Evolutionary conservation across 1,284 basidiomycete species (phyloP).

Genomic region (Cerrena zonata): DNA sequence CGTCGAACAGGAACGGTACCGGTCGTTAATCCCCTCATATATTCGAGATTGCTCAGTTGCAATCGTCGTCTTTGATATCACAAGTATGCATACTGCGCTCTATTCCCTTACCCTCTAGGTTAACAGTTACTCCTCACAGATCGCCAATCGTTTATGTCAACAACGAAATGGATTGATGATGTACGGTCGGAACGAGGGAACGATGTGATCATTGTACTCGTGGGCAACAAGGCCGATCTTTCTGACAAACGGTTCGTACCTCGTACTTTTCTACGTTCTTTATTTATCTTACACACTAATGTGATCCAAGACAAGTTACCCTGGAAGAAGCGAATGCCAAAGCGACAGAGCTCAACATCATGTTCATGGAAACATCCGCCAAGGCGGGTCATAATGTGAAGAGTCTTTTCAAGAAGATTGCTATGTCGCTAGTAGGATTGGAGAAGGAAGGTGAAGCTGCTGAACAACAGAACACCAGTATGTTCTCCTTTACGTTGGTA

Average conservation of each 20-base stretch:
- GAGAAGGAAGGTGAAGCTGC: conserved; percentile 70
- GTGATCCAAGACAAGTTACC: conserved; percentile 99
- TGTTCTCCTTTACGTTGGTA: conserved; percentile 23
- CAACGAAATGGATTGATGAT: conserved; percentile 99
- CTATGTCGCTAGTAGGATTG: conserved; percentile 94
- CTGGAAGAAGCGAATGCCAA: conserved; percentile 93
- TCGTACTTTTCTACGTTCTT: too few relatives aligned
- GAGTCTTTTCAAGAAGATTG: conserved; percentile 98
- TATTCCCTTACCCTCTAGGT: background rate
- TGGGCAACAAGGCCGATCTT: conserved; percentile 98
- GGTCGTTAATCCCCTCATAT: conserved; percentile 97
- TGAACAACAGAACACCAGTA: conserved; percentile 70
- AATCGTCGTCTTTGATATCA: conserved; percentile 98
- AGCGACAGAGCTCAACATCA: conserved; percentile 88
- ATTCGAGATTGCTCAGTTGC: conserved; percentile 98
- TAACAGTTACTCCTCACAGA: conserved; percentile 43
- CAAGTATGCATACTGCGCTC: conserved; percentile 58
- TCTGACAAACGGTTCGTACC: conserved; percentile 88
- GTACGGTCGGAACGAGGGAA: conserved; percentile 95
- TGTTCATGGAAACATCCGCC: conserved; percentile 99
- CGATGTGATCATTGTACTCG: conserved; percentile 97
- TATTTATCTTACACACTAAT: too few relatives aligned
- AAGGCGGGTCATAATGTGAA: conserved; percentile 99
- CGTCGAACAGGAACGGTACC: conserved; percentile 81
- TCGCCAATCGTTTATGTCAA: conserved; percentile 94